Evolutionary conservation across 1,284 basidiomycete species (phyloP), one percentile per base, ranked within the genome.

Genomic region (Ceratobasidium papillatum): DNA sequence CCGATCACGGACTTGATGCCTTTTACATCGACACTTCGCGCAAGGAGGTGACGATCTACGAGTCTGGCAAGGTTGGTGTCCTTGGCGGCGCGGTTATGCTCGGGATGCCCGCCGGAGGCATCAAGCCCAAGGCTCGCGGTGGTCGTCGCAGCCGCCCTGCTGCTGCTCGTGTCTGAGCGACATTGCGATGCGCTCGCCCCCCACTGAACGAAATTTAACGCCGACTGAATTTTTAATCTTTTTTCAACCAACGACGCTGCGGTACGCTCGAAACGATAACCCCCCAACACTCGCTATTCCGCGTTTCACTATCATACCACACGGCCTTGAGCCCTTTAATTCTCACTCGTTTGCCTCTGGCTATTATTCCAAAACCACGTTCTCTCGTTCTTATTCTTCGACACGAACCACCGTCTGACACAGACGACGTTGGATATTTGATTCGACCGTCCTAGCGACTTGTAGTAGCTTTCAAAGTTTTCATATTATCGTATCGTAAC

Each of bases 61-160:
- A 77, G 76, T 77, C 76, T 25, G 77, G 77, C 36, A 76, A 76
- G 68, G 77, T 77, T 56, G 77, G 77, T 30, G 77, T 77, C 59
- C 74, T 77, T 19, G 76, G 77, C 32, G 77, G 77, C 32, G 77
- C 77, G 9, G 77, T 77, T 58, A 77, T 77, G 77, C 77, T 77
- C 45, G 77, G 77, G 22, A 74, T 77, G 36, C 77, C 77, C 11
- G 74, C 66, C 49, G 73, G 73, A 32, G 56, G 68, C 14, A 43
- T 71, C 68, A 71, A 71, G 56, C 68, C 68, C 68, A 71, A 71
- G 68, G 54, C 43, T 22, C 68, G 68, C 56, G 68, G 68, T 49
- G 68, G 68, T 32, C 68, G 68, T 34, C 68, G 68, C 32, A 61
- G 54, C 45, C 68, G 68, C 56, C 41, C 68, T 47, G 45, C 68